Conservation (phyloP, 2,329 filamentous ascomycete genomes). For the Fusarium mexicanum region DNA sequence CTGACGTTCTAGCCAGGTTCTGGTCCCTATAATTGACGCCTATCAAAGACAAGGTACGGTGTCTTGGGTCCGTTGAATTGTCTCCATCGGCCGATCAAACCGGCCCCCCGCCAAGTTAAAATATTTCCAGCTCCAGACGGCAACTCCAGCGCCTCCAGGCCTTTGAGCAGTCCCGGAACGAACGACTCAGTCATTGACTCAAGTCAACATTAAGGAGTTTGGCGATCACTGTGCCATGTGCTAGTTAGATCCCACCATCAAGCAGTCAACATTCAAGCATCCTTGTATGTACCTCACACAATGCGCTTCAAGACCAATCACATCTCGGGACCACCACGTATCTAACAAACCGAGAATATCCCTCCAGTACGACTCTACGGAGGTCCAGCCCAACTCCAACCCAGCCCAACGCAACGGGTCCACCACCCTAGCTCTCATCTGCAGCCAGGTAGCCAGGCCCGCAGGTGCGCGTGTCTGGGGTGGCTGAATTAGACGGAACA, state of each 20-base stretch:
- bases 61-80: not conserved
- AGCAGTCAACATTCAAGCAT: not conserved
- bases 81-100: slow-evolving; percentile 42
- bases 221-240: not conserved
- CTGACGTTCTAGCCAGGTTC: slow-evolving; percentile 24
- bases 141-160: slow-evolving; percentile 25
- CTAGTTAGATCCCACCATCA: slow-evolving; percentile 7
- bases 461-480: slow-evolving; percentile 29
- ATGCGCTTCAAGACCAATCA: slow-evolving; percentile 19
- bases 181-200: slow-evolving; percentile 17
- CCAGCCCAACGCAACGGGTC: slow-evolving; percentile 30
- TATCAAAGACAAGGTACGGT: not conserved
- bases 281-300: not conserved
- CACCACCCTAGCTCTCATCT: slow-evolving; percentile 29
- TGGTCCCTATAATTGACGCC: not conserved
- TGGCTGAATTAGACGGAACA: slow-evolving; percentile 41
- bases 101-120: slow-evolving; percentile 28
- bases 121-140: slow-evolving; percentile 24
- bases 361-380: slow-evolving; percentile 1
- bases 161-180: not conserved
- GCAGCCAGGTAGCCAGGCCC: slow-evolving; percentile 19
- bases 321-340: not conserved
- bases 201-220: slow-evolving; percentile 1
- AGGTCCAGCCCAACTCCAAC: slow-evolving; percentile 23
- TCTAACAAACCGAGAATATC: slow-evolving; percentile 13